These are phyloP conservation scores for Clavulina sp. DNA, from an alignment of 768 basidiomycete species.

Conservation along the genomic window DNA sequence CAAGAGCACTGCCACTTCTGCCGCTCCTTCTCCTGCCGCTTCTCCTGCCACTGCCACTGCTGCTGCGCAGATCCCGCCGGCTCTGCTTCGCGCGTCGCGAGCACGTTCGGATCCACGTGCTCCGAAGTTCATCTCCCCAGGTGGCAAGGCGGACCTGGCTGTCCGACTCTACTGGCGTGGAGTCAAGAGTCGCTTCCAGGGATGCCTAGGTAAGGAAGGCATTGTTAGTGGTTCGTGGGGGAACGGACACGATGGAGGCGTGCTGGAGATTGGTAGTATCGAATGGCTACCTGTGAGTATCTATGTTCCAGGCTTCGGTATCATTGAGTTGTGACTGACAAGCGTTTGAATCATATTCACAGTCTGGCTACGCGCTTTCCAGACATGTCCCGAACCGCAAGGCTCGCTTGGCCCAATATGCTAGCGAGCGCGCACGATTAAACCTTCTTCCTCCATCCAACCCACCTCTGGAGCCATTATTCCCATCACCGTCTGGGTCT, in stretches of 20 bases:
- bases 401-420: conserved; percentile 9
- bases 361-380: conserved; percentile 8
- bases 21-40: too few species aligned
- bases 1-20: too few species aligned
- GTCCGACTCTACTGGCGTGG: conserved; percentile 5
- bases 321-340: not conserved
- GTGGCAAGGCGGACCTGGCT: conserved; percentile 4
- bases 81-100: too few species aligned
- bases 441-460: conserved; percentile 6
- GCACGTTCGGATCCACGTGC: too few species aligned
- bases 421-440: conserved; percentile 8
- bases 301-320: not conserved
- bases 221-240: conserved; percentile 10
- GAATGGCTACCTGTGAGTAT: conserved; percentile 6
- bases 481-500: not conserved
- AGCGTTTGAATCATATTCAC: not conserved
- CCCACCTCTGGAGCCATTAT: conserved; percentile 1
- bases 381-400: conserved; percentile 8
- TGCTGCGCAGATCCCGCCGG: too few species aligned
- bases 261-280: conserved; percentile 4
- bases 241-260: conserved; percentile 8
- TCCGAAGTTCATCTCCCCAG: too few species aligned
- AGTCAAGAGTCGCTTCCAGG: conserved; percentile 3
- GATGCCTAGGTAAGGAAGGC: conserved; percentile 1
- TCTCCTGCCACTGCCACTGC: too few species aligned